Evolutionary conservation across 2,329 filamentous ascomycete genomes (phyloP), one percentile per base, ranked within the genome.

Genomic region (Ophiocordyceps camponoti-leonardi): DNA sequence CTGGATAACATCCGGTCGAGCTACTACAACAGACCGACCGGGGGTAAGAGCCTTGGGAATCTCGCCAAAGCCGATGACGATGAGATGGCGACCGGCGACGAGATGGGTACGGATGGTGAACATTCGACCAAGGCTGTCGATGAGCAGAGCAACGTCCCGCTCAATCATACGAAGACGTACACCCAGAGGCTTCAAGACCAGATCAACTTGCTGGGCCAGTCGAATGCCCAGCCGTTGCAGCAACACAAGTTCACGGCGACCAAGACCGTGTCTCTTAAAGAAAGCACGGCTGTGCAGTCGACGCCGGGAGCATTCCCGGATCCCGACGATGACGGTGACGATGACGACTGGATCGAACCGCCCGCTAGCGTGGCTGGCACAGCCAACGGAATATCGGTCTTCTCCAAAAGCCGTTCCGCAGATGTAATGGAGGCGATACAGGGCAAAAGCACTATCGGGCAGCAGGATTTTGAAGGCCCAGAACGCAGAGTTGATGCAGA

Each of bases 111-210:
- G 46, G 66, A 73, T 46, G 63, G 67, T n/a, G 57, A 67, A 18
- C 54, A 56, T 3, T 51, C 53, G 4, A 51, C 55, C 6, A 56
- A 61, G 31, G 49, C 51, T 12, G 20, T 46, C 20, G 61, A 67
- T 30, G 71, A 77, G 22, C 64, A 67, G 2, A 69, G 71, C 37
- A 60, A 60, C 10, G 64, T 69, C 16, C 53, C 55, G 1, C 30
- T 54, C 16, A 60, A 63, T 1, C 81, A 90, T 56, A 86, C 79
- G 62, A 93, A 93, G 60, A 88, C 86, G 0, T 93, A 92, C n/a
- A 94, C 92, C 0, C 88, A 96, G 60, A 74, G 85, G 41, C 69
- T 98, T 16, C 87, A 94, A 52, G 90, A 96, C 55, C 86, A 88
- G 54, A 96, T 98, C 54, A 94, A 80, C 56, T 74, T 75, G 65